Conservation (phyloP, 139 green algal species). For the Ettlia oleoabundans region DNA sequence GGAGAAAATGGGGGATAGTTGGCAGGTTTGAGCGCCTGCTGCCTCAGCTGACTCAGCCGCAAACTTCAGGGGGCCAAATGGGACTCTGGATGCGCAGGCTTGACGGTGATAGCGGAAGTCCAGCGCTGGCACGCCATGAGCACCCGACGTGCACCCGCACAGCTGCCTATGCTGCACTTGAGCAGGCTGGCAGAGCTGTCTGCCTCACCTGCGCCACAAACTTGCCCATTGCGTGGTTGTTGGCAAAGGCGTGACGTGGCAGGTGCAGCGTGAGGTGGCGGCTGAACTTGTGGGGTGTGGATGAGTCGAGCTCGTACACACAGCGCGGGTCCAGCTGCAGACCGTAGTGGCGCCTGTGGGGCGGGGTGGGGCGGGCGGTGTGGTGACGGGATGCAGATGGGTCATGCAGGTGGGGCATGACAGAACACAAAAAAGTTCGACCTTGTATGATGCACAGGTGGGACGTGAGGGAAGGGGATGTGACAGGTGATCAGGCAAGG, state of each 20-base stretch:
- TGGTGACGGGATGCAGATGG: not conserved
- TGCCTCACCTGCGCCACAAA: slow-evolving; percentile 48
- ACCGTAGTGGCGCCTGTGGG: slow-evolving; percentile 8
- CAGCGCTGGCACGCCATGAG: too few relatives aligned
- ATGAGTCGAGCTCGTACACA: slow-evolving; percentile 80
- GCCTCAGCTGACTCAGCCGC: not conserved
- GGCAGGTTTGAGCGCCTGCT: not conserved
- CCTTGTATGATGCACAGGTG: too few relatives aligned
- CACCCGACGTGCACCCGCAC: too few relatives aligned
- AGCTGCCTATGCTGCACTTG: too few relatives aligned
- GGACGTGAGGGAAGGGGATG: too few relatives aligned
- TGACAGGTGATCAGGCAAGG: too few relatives aligned
- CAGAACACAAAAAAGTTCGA: too few relatives aligned
- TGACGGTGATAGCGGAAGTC: too few relatives aligned
- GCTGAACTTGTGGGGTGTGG: slow-evolving; percentile 78
- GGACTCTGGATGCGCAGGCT: too few relatives aligned
- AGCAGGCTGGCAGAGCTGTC: too few relatives aligned
- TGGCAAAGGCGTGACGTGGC: slow-evolving; percentile 63
- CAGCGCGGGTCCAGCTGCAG: slow-evolving; percentile 22
- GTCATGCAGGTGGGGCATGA: not conserved
- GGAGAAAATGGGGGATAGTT: not conserved
- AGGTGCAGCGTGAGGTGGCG: slow-evolving; percentile 81
- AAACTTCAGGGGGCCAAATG: too few relatives aligned
- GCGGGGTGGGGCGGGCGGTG: not conserved
- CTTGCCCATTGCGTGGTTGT: slow-evolving; percentile 61